Evolutionary conservation across 2,329 filamentous ascomycete genomes (phyloP).

Genomic region (Neonectria magnoliae): DNA sequence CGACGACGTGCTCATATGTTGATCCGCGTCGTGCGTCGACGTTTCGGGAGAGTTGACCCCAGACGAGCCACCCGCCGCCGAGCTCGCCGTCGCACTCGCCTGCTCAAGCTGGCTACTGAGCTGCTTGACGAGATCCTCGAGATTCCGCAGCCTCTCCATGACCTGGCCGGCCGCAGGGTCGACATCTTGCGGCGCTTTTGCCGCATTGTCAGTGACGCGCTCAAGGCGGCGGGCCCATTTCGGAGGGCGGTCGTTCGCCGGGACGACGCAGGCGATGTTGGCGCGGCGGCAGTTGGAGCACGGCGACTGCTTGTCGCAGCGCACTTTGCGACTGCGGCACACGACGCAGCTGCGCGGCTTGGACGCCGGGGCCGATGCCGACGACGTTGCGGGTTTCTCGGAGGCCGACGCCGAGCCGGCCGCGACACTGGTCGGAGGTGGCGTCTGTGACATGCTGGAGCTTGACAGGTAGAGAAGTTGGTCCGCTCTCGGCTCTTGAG

Average conservation of each 20-base stretch:
- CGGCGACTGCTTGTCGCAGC: conserved; percentile 65
- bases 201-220: conserved; percentile 46
- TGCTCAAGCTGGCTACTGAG: conserved; percentile 57
- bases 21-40: conserved; percentile 32
- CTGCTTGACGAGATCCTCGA: conserved; percentile 63
- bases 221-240: conserved; percentile 65
- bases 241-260: conserved; percentile 60
- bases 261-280: conserved; percentile 62
- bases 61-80: conserved; percentile 40
- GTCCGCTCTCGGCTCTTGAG: neutral
- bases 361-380: conserved; percentile 7
- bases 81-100: conserved; percentile 46
- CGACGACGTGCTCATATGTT: conserved; percentile 8
- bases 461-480: neutral
- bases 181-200: conserved; percentile 32
- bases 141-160: conserved; percentile 59
- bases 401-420: conserved; percentile 32
- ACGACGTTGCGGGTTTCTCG: conserved; percentile 38
- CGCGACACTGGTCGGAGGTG: conserved; percentile 2
- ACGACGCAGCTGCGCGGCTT: conserved; percentile 60
- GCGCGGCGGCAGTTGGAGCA: conserved; percentile 67
- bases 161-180: conserved; percentile 49
- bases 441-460: neutral
- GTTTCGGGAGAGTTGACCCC: conserved; percentile 44
- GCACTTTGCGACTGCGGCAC: conserved; percentile 65